These are phyloP conservation scores for Parastagonospora nodorum DNA, from an alignment of 2,329 filamentous ascomycete species.

Conservation along the genomic window DNA sequence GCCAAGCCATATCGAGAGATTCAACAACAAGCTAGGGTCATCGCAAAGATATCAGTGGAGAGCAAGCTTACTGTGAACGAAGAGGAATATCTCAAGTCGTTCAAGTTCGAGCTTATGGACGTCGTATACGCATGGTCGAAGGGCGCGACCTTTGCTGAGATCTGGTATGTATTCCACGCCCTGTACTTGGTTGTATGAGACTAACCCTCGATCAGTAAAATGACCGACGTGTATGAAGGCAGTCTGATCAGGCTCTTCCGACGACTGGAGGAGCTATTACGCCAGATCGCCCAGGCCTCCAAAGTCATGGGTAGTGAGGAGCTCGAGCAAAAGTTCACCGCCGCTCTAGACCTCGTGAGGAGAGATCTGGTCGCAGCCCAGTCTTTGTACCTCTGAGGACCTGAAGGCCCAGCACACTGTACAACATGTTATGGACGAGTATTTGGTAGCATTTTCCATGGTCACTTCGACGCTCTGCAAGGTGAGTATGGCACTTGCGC, in stretches of 20 bases:
- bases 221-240: constrained; percentile 98
- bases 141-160: constrained; percentile 86
- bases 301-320: constrained; percentile 99
- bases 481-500: constrained; percentile 21
- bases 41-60: constrained; percentile 93
- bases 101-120: constrained; percentile 97
- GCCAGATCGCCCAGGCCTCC: constrained; percentile 92
- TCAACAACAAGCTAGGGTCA: constrained; percentile 80
- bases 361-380: constrained; percentile 95
- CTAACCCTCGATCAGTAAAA: constrained; percentile 70
- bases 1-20: constrained; percentile 86
- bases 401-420: constrained; percentile 12
- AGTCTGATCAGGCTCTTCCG: constrained; percentile 96
- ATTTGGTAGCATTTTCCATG: constrained; percentile 16
- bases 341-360: constrained; percentile 80
- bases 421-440: constrained; percentile 13
- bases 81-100: constrained; percentile 85
- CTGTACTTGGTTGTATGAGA: background rate
- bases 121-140: constrained; percentile 92
- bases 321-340: constrained; percentile 88
- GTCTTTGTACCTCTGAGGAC: constrained; percentile 73
- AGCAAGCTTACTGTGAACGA: constrained; percentile 94
- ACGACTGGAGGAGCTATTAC: constrained; percentile 87
- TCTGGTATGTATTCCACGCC: constrained; percentile 72
- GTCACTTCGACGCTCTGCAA: background rate